A percentile compares a stretch with the other conserved stretches of the same genome.
phyloP scores from a whole-genome alignment of 495 filamentous ascomycete species.

The Paragyromitra xinjiangensis region DNA sequence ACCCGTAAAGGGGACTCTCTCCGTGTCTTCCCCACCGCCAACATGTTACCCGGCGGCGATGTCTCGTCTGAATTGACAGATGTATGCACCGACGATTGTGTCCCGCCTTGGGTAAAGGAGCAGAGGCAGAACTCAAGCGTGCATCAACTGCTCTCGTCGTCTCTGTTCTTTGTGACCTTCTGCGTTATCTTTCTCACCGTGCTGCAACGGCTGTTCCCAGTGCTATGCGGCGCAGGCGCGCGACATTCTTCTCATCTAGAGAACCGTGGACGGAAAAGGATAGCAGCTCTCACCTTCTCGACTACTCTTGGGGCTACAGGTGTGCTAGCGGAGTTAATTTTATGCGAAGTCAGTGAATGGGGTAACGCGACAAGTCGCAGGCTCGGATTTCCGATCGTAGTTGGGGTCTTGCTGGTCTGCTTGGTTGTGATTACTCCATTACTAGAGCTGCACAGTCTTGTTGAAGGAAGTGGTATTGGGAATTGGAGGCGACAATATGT shows the following conservation, averaged over 20 bases:
- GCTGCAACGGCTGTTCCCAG: conserved; percentile 70
- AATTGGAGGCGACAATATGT: conserved; percentile 64
- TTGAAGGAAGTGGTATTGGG: conserved; percentile 68
- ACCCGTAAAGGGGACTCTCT: conserved; percentile 16
- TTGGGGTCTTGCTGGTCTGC: conserved; percentile 71
- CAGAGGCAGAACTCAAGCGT: conserved; percentile 38
- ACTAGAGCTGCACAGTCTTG: conserved; percentile 73
- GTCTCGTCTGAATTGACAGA: conserved; percentile 42
- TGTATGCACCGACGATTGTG: conserved; percentile 54
- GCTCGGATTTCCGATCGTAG: conserved; percentile 69
- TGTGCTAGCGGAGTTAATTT: conserved; percentile 76
- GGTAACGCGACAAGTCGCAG: conserved; percentile 69
- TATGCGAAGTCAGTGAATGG: conserved; percentile 80
- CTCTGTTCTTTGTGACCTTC: conserved; percentile 72
- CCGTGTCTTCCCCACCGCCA: conserved; percentile 16
- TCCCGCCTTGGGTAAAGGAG: conserved; percentile 42
- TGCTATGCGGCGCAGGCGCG: conserved; percentile 67
- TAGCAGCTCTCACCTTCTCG: conserved; percentile 72
- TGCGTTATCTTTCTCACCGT: conserved; percentile 65
- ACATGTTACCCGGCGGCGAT: conserved; percentile 49
- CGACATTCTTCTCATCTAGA: conserved; percentile 63
- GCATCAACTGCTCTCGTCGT: conserved; percentile 60
- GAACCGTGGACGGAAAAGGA: conserved; percentile 61
- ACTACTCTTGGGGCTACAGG: conserved; percentile 75
- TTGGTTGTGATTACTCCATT: conserved; percentile 75